Base-by-base conservation (phyloP, 2,329 filamentous ascomycete species). In the Talaromyces sp. region DNA sequence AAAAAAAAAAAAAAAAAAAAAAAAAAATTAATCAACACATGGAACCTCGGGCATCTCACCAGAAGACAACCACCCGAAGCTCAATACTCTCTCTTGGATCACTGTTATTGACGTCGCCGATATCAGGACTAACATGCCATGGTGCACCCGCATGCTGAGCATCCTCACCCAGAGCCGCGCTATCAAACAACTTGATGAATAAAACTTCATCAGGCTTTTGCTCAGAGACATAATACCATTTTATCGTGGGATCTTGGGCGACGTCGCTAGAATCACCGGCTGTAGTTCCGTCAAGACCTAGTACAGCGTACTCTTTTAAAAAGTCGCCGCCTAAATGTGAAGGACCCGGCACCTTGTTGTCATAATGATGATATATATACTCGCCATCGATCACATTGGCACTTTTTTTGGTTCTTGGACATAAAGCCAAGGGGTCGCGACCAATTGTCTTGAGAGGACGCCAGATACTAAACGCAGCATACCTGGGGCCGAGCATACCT, bases 101-200 rank as follows among this genome's bases (percentile, higher is more conserved):
- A 49, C 43, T 26, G 19, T 50, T 19, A 14, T 50, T 38, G 11
- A 6, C 54, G 19, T 51, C 55, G 2, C 24, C 38, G 9, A 57
- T 4, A 26, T 50, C 55, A 21, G 55, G 55, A 11, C 55, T 57
- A 10, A 5, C 55, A 57, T 57, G 55, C 38, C 53, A 55, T 17
- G 55, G 55, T 3, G 55, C 43, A 17, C 55, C 55, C 3, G 43
- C 55, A 57, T 49, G 55, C 31, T 26, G 14, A 11, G 41, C 24
- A 32, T 57, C 26, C 41, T 57, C 29, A 26, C 55, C 43, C 43
- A 55, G 17, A n/a, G 29, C 54, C 4, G 31, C 31, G 17, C 54
- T 56, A n/a, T 56, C 54, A 56, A 56, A 56, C 7, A 56, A n/a
- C 13, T 56, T 46, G 27, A 56, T 49, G 24, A 56, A 56, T 17